A percentile compares a stretch with the other conserved stretches of the same genome.
Evolutionary conservation across 2,329 filamentous ascomycete genomes (phyloP).

Genomic region (Aspergillus vadensis): DNA sequence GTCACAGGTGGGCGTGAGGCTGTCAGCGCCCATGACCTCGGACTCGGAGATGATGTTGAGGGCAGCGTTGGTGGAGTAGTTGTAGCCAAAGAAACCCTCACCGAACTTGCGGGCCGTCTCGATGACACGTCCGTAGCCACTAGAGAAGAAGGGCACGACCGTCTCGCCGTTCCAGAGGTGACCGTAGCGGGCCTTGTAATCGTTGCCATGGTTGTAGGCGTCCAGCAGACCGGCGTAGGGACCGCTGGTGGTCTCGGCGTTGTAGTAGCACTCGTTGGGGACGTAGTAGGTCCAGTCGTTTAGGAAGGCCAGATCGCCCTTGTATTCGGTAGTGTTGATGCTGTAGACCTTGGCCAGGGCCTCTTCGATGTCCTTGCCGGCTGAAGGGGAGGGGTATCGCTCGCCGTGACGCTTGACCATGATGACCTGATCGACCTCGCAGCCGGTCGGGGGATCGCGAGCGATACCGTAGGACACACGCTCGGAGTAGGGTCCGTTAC

Average conservation of each 20-base stretch:
- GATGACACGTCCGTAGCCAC: slow-evolving; percentile 25
- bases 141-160: slow-evolving; percentile 22
- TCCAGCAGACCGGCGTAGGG: slow-evolving; percentile 23
- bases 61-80: slow-evolving; percentile 25
- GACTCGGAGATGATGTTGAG: slow-evolving; percentile 27
- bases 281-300: slow-evolving; percentile 28
- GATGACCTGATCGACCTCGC: slow-evolving; percentile 27
- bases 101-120: slow-evolving; percentile 27
- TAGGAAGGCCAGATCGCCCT: slow-evolving; percentile 24
- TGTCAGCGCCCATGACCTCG: slow-evolving; percentile 22
- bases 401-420: slow-evolving; percentile 28
- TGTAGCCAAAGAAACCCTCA: slow-evolving; percentile 26
- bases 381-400: slow-evolving; percentile 21
- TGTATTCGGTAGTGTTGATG: slow-evolving; percentile 4
- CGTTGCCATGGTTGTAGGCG: slow-evolving; percentile 18
- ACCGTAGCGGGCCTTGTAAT: slow-evolving; percentile 26
- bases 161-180: slow-evolving; percentile 21
- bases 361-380: slow-evolving; percentile 13
- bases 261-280: slow-evolving; percentile 18
- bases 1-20: slow-evolving; percentile 22
- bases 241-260: slow-evolving; percentile 22
- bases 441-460: slow-evolving; percentile 22
- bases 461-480: slow-evolving; percentile 22
- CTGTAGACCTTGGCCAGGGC: slow-evolving; percentile 20
- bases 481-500: slow-evolving; percentile 23